These are phyloP conservation scores for Tremellales sp. DNA, from an alignment of 1,284 basidiomycete species.

Conservation along the genomic window DNA sequence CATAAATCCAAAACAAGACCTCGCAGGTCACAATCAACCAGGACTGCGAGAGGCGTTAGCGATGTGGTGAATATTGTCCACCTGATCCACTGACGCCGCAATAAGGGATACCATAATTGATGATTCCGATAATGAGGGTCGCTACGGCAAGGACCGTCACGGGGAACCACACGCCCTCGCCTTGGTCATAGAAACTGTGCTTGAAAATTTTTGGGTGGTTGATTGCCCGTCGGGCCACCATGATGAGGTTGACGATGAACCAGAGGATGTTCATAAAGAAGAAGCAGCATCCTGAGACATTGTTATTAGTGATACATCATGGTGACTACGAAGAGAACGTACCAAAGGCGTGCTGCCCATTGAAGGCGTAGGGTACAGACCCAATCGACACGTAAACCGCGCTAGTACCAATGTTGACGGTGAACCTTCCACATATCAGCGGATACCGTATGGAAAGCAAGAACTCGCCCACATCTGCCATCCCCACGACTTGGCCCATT, in stretches of 20 bases:
- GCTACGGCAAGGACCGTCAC: conserved; percentile 16
- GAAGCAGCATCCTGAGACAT: conserved; percentile 12
- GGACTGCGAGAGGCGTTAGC: no score
- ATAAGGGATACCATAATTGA: conserved; percentile 18
- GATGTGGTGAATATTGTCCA: background rate
- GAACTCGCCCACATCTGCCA: conserved; percentile 17
- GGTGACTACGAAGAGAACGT: background rate
- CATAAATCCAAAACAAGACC: conserved; percentile 16
- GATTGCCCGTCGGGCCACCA: conserved; percentile 14
- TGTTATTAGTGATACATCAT: background rate
- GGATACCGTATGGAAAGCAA: background rate
- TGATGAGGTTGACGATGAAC: conserved; percentile 14
- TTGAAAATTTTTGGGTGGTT: conserved; percentile 17
- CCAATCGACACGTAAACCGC: conserved; percentile 17
- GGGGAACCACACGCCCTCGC: conserved; percentile 22
- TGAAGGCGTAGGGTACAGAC: conserved; percentile 17
- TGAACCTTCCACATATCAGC: conserved; percentile 13
- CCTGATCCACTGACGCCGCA: conserved; percentile 8
- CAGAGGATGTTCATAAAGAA: conserved; percentile 16
- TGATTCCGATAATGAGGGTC: conserved; percentile 21
- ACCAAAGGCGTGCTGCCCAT: conserved; percentile 21
- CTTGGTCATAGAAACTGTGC: conserved; percentile 23
- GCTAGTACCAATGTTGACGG: conserved; percentile 21
- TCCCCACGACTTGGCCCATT: conserved; percentile 6
- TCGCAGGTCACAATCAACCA: conserved; percentile 14